Evolutionary conservation across 495 filamentous ascomycete genomes (phyloP).

Genomic region (Daldinia bambusicola): DNA sequence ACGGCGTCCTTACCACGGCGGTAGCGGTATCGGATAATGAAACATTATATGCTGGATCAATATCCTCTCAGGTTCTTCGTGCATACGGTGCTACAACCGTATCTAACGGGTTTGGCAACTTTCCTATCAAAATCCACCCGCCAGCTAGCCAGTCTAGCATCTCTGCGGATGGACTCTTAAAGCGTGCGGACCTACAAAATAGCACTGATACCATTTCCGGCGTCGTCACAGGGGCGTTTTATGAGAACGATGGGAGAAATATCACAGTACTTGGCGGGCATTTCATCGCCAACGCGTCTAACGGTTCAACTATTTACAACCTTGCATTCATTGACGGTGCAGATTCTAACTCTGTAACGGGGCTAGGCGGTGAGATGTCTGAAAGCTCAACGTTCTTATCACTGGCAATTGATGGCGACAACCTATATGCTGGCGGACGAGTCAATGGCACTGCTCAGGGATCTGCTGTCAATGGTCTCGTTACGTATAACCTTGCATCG

Average conservation of each 20-base stretch:
- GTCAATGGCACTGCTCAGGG: slow-evolving; percentile 75
- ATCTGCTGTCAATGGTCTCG: slow-evolving; percentile 73
- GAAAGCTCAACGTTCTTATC: slow-evolving; percentile 79
- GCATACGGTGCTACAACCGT: slow-evolving; percentile 76
- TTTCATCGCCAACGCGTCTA: slow-evolving; percentile 75
- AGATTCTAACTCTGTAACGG: slow-evolving; percentile 70
- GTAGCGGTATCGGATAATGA: slow-evolving; percentile 67
- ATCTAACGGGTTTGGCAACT: slow-evolving; percentile 59
- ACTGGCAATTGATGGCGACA: slow-evolving; percentile 71
- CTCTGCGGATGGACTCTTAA: slow-evolving; percentile 53
- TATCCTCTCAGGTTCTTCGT: slow-evolving; percentile 74
- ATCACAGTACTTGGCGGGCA: slow-evolving; percentile 89
- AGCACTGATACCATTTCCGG: slow-evolving; percentile 63
- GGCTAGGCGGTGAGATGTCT: slow-evolving; percentile 72
- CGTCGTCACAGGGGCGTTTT: slow-evolving; percentile 79
- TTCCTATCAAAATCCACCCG: slow-evolving; percentile 71
- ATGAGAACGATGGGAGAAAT: slow-evolving; percentile 73
- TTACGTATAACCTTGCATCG: slow-evolving; percentile 78
- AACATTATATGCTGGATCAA: slow-evolving; percentile 79
- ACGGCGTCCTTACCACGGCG: slow-evolving; percentile 75
- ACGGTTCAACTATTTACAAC: slow-evolving; percentile 80
- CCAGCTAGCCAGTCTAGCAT: slow-evolving; percentile 46
- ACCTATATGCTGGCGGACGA: slow-evolving; percentile 83
- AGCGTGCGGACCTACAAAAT: slow-evolving; percentile 63
- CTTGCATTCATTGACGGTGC: slow-evolving; percentile 74